Evolutionary conservation across 2,329 filamentous ascomycete genomes (phyloP).

Genomic region (Diplodia sapinea): DNA sequence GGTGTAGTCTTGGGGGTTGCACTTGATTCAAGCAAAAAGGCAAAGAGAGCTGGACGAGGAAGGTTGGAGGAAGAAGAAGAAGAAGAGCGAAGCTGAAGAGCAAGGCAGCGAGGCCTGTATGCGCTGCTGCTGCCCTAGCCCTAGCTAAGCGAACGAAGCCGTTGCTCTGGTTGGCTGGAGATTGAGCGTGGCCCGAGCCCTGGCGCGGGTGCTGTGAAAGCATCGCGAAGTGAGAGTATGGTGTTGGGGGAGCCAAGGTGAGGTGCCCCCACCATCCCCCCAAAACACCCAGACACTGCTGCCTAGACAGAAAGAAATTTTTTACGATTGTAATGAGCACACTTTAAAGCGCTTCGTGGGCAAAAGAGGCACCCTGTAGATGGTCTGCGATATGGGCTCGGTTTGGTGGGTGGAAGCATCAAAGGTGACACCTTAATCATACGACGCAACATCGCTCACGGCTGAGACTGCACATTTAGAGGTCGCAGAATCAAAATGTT

Average conservation of each 20-base stretch:
- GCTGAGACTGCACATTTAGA: not conserved
- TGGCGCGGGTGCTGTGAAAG: not conserved
- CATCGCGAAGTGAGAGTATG: slow-evolving; percentile 4
- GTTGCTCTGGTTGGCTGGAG: not conserved
- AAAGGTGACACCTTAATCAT: not conserved
- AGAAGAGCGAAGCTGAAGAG: not conserved
- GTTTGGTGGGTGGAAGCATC: not conserved
- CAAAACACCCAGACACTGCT: not conserved
- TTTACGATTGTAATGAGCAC: not conserved
- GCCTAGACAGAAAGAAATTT: not conserved
- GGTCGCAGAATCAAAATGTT: not conserved
- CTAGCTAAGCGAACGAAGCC: not conserved
- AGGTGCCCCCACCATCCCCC: not conserved
- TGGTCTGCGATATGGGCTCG: not conserved
- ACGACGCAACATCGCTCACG: not conserved
- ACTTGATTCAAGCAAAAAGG: not conserved
- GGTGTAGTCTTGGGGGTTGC: not conserved
- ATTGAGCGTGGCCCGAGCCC: not conserved
- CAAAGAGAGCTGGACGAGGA: not conserved
- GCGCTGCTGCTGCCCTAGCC: not conserved
- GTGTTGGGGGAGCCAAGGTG: slow-evolving; percentile 8
- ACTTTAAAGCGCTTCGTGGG: accelerated
- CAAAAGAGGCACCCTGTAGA: not conserved
- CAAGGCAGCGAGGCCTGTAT: not conserved
- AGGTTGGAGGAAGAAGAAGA: not conserved